Evolutionary conservation across 1,284 basidiomycete species (phyloP).

Genomic region (Melampsora abietis-canadensis): DNA sequence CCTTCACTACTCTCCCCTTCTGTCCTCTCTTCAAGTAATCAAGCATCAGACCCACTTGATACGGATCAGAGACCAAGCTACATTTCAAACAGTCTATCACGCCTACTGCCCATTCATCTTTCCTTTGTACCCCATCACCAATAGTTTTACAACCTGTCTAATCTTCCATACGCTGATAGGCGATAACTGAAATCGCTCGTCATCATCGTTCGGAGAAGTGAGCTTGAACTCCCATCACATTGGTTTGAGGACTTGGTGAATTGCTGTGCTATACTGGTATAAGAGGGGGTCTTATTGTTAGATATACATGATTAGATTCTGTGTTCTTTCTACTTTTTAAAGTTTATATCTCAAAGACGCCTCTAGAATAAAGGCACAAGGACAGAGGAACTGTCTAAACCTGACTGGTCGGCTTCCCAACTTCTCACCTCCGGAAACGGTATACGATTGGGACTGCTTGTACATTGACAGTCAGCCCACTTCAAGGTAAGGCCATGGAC

Average conservation of each 20-base stretch:
- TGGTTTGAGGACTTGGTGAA: not conserved
- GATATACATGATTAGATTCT: not conserved
- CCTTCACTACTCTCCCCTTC: no score
- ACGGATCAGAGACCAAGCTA: no score
- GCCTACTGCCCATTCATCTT: not conserved
- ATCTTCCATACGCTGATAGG: no score
- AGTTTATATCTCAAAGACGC: not conserved
- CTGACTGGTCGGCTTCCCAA: not conserved
- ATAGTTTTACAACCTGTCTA: no score
- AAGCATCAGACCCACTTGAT: no score
- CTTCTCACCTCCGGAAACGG: constrained; percentile 3
- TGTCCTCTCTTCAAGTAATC: no score
- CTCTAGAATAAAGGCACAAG: not conserved
- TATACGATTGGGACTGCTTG: not conserved
- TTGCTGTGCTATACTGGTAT: not conserved
- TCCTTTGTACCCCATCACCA: no score
- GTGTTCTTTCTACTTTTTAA: constrained; percentile 7
- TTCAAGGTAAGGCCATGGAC: not conserved
- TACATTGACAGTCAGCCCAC: not conserved
- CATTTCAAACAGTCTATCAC: not conserved
- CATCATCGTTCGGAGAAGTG: not conserved
- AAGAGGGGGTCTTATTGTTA: constrained; percentile 7
- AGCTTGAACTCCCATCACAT: not conserved
- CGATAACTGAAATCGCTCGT: not conserved
- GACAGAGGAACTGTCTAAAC: not conserved